Percentiles rank a stretch among this genome's conserved stretches.
Evolutionary conservation across 2,329 filamentous ascomycete species (phyloP).

Genomic region (Pseudogymnoascus sp.): DNA sequence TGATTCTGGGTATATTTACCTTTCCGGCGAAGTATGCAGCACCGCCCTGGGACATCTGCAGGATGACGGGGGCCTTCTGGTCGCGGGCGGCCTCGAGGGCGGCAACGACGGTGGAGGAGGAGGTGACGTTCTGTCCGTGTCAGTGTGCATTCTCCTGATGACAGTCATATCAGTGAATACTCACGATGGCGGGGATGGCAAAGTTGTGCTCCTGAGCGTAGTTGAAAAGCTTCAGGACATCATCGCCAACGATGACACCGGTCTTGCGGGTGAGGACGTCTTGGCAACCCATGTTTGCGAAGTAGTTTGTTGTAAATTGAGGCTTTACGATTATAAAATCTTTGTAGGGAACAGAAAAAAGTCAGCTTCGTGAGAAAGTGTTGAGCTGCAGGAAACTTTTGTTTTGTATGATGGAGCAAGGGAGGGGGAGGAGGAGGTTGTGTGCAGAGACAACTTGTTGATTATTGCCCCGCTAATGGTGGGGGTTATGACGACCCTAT

Average conservation of each 20-base stretch:
- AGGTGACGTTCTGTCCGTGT: constrained; percentile 69
- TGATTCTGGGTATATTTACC: constrained; percentile 35
- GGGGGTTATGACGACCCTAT: constrained; percentile 8
- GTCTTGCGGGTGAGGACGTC: constrained; percentile 54
- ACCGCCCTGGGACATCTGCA: constrained; percentile 90
- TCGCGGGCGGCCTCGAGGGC: constrained; percentile 92
- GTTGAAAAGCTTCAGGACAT: constrained; percentile 68
- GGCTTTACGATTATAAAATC: constrained; percentile 7
- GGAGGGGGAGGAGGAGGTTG: not conserved
- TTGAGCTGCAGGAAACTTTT: not conserved
- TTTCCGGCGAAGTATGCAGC: constrained; percentile 89
- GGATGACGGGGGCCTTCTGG: constrained; percentile 80
- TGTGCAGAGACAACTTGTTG: constrained; percentile 2
- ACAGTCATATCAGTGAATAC: constrained; percentile 21
- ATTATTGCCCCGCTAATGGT: constrained; percentile 8
- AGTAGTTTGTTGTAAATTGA: constrained; percentile 11
- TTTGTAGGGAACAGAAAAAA: not conserved
- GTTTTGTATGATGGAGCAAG: constrained; percentile 3
- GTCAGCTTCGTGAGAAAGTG: not conserved
- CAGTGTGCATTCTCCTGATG: not conserved
- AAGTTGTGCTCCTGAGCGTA: constrained; percentile 82
- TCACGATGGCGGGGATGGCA: constrained; percentile 73
- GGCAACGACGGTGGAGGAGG: constrained; percentile 77
- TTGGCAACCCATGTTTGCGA: constrained; percentile 34
- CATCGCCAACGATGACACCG: constrained; percentile 59